Percentiles rank a stretch among this genome's conserved stretches.
Conservation (phyloP, 345 rosid species). For the Melaleuca quinquenervia region DNA sequence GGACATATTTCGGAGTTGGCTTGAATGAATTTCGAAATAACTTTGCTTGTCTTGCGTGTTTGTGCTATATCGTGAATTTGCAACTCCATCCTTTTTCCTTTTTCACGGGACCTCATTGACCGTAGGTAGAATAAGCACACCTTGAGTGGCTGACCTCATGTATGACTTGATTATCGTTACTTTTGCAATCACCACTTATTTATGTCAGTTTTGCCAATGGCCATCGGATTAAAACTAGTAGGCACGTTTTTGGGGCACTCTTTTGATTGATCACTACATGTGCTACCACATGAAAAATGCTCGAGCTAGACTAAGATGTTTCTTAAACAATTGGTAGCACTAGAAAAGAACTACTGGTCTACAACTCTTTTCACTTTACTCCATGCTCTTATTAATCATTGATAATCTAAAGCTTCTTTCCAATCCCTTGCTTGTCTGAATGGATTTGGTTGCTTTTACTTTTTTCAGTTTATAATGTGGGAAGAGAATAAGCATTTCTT, state of each 20-base stretch:
- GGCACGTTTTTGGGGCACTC: background rate
- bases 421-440: background rate
- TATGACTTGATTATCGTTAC: background rate
- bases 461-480: background rate
- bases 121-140: background rate
- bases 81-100: background rate
- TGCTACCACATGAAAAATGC: background rate
- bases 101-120: background rate
- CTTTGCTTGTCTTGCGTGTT: background rate
- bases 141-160: background rate
- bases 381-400: background rate
- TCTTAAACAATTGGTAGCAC: background rate
- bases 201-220: background rate
- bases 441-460: background rate
- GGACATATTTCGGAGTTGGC: background rate
- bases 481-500: background rate
- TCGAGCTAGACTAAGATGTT: background rate
- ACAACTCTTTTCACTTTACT: background rate
- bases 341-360: background rate
- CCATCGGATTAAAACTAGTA: background rate
- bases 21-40: background rate
- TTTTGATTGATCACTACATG: background rate
- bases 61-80: background rate
- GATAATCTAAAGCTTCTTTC: background rate
- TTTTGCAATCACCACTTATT: background rate